Evolutionary conservation across 257 asterid species (phyloP).

Genomic region (Echium plantagineum): DNA sequence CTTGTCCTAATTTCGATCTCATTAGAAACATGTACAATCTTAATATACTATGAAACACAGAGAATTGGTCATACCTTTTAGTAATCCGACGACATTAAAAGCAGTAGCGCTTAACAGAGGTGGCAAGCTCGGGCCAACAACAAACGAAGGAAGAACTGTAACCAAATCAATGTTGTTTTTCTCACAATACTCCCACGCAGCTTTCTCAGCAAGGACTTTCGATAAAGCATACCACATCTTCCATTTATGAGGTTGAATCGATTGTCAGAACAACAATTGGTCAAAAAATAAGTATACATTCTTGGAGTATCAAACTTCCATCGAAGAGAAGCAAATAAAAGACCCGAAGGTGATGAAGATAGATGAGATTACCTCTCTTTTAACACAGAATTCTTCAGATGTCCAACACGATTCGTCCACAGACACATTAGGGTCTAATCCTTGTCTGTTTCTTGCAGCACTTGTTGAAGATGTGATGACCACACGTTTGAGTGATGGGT

Average conservation of each 20-base stretch:
- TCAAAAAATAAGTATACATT: too few species aligned
- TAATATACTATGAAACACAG: too few species aligned
- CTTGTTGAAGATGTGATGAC: constrained; percentile 89
- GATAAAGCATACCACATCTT: constrained; percentile 82
- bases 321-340: too few species aligned
- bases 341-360: too few species aligned
- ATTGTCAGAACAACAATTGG: too few species aligned
- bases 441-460: constrained; percentile 52
- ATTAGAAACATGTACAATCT: too few species aligned
- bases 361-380: too few species aligned
- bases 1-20: too few species aligned
- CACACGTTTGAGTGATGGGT: constrained; percentile 53
- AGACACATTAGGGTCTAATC: constrained; percentile 31
- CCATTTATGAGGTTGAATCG: not conserved
- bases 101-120: constrained; percentile 55
- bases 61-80: constrained; percentile 33
- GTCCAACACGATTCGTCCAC: constrained; percentile 83
- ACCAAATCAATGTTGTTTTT: constrained; percentile 55
- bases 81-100: constrained; percentile 67
- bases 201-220: constrained; percentile 79
- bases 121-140: constrained; percentile 70
- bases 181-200: constrained; percentile 79
- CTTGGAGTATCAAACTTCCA: too few species aligned
- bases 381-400: too few species aligned
- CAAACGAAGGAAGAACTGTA: constrained; percentile 60